Evolutionary conservation across 2,329 filamentous ascomycete species (phyloP).

Genomic region (Plenodomus lindquistii): DNA sequence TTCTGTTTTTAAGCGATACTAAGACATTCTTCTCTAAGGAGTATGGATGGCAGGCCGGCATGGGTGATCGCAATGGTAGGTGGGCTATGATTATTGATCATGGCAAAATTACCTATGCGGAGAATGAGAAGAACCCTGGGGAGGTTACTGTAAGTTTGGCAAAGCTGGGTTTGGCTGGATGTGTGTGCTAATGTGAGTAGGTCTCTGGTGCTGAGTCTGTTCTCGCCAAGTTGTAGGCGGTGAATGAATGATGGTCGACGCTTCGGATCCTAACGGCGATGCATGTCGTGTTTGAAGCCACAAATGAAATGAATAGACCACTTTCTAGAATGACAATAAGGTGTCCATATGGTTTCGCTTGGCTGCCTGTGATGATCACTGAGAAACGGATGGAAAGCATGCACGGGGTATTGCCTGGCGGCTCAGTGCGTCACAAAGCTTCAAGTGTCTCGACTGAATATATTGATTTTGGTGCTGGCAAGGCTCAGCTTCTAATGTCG

Average conservation of each 20-base stretch:
- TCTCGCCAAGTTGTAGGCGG: slow-evolving; percentile 51
- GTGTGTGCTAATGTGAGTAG: slow-evolving; percentile 35
- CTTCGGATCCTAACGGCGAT: no score
- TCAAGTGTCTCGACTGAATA: neutral
- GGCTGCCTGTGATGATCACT: no score
- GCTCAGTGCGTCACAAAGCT: neutral
- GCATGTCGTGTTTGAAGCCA: neutral
- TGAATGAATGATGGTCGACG: neutral
- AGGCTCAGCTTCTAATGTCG: slow-evolving; percentile 11
- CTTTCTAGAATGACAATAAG: no score
- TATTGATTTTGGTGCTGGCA: slow-evolving; percentile 15
- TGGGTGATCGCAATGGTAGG: slow-evolving; percentile 73
- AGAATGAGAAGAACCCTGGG: slow-evolving; percentile 64
- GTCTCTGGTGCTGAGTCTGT: slow-evolving; percentile 55
- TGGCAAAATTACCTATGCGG: slow-evolving; percentile 80
- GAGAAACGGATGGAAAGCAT: no score
- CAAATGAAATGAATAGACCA: no score
- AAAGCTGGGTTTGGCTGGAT: neutral
- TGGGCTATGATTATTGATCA: slow-evolving; percentile 79
- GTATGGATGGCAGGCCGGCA: slow-evolving; percentile 72
- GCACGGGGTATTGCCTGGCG: no score
- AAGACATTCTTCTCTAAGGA: slow-evolving; percentile 74
- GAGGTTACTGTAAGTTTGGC: slow-evolving; percentile 48
- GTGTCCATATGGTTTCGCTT: no score
- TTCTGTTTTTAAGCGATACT: slow-evolving; percentile 77